Evolutionary conservation across 2,329 filamentous ascomycete species (phyloP).

Genomic region (Cordyceps javanica): DNA sequence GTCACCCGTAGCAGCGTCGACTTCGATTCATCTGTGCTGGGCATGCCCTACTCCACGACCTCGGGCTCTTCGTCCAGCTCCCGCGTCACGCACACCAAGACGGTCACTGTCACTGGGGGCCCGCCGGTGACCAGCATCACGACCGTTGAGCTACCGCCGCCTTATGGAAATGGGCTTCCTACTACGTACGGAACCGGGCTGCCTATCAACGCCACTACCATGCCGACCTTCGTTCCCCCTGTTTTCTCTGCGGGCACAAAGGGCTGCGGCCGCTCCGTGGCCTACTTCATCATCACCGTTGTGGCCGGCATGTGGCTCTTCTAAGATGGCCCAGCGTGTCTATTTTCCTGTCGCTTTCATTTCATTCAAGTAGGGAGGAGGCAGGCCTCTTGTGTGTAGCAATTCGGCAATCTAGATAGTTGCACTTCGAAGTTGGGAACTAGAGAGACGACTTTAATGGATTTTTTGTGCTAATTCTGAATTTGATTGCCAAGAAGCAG

Average conservation of each 20-base stretch:
- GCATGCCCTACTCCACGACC: slow-evolving; percentile 1
- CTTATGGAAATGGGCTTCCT: slow-evolving; percentile 8
- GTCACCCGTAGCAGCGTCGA: slow-evolving; percentile 17
- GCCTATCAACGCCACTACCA: slow-evolving; percentile 24
- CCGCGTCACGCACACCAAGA: slow-evolving; percentile 23
- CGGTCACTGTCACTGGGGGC: slow-evolving; percentile 27
- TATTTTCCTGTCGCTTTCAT: background rate
- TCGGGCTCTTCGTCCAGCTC: background rate
- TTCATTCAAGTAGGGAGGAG: background rate
- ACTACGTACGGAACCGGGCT: slow-evolving; percentile 19
- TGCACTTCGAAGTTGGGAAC: background rate
- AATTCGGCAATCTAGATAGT: background rate
- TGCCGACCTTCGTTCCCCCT: slow-evolving; percentile 13
- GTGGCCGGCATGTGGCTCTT: background rate
- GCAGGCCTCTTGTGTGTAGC: background rate
- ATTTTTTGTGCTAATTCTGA: background rate
- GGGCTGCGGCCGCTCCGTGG: slow-evolving; percentile 16
- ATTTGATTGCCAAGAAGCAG: background rate
- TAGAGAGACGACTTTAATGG: background rate
- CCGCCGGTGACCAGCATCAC: slow-evolving; percentile 24
- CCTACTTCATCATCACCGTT: background rate
- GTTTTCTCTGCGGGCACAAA: slow-evolving; percentile 21
- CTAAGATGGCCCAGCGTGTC: background rate
- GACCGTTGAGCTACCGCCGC: slow-evolving; percentile 25
- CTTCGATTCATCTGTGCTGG: slow-evolving; percentile 11